phyloP scores from a whole-genome alignment of 2,329 filamentous ascomycete species.

The Colletotrichum karsti region DNA sequence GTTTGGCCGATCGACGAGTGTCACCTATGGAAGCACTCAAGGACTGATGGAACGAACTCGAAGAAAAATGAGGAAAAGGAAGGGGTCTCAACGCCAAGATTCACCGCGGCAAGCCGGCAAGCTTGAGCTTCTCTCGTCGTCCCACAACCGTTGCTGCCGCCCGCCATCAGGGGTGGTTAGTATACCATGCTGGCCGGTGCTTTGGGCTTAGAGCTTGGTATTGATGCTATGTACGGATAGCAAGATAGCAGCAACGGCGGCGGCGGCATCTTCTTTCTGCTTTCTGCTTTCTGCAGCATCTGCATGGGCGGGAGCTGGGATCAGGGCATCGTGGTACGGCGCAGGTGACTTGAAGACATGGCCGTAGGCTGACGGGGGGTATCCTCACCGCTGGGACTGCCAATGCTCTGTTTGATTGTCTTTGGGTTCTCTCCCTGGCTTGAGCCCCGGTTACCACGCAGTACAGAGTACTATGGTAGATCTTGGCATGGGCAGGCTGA shows the following conservation, averaged over 20 bases:
- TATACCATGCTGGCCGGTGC: not conserved
- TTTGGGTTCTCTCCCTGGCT: not conserved
- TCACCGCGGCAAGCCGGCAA: constrained; percentile 11
- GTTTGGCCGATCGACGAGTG: too few species aligned
- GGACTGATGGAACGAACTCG: not conserved
- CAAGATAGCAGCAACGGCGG: not conserved
- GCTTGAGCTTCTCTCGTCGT: not conserved
- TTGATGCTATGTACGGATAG: not conserved
- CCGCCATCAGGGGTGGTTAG: not conserved
- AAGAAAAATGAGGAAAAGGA: not conserved
- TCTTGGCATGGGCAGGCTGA: too few species aligned
- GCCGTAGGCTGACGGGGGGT: constrained; percentile 52
- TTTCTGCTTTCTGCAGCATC: too few species aligned
- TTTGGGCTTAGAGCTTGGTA: not conserved
- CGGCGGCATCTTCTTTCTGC: not conserved
- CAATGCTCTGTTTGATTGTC: not conserved
- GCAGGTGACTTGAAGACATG: constrained; percentile 8
- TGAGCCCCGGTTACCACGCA: not conserved
- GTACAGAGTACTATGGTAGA: too few species aligned
- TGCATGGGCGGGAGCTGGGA: constrained; percentile 12
- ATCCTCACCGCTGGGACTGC: constrained; percentile 47
- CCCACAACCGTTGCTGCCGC: constrained; percentile 6
- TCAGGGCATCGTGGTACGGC: not conserved
- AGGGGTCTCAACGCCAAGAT: not conserved
- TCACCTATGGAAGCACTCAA: too few species aligned